A percentile compares a stretch with the other conserved stretches of the same genome.
Conservation (phyloP, 2,329 filamentous ascomycete genomes). For the Gliomastix tumulicola region DNA sequence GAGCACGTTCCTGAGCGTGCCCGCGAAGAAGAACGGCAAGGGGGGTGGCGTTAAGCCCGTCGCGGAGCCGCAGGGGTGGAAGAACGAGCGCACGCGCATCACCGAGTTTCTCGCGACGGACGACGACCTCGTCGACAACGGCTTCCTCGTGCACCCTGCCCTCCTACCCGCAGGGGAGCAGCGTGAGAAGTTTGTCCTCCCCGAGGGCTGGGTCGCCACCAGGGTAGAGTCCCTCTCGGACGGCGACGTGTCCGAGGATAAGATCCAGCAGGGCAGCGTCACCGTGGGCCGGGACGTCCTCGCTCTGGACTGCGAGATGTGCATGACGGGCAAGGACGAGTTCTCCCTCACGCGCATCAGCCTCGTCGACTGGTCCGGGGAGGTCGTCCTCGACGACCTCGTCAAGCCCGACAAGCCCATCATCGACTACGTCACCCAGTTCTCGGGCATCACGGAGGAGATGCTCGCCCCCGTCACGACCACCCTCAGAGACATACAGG, state of each 20-base stretch:
- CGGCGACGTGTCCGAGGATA: conserved; percentile 57
- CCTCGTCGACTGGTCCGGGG: conserved; percentile 78
- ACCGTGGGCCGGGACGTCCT: conserved; percentile 75
- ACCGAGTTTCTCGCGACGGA: conserved; percentile 68
- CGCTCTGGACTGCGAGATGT: conserved; percentile 96
- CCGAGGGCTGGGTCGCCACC: conserved; percentile 79
- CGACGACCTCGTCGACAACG: conserved; percentile 73
- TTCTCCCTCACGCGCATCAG: conserved; percentile 87
- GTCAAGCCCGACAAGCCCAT: conserved; percentile 89
- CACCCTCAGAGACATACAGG: conserved; percentile 75
- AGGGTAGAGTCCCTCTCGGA: conserved; percentile 59
- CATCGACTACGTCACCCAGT: conserved; percentile 84
- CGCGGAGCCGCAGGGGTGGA: conserved; percentile 58
- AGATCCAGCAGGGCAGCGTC: conserved; percentile 74
- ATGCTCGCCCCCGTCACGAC: conserved; percentile 82
- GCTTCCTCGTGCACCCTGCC: conserved; percentile 78
- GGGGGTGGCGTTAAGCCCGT: conserved; percentile 49
- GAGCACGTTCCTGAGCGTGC: conserved; percentile 72
- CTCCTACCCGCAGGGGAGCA: conserved; percentile 55
- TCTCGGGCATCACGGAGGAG: conserved; percentile 84
- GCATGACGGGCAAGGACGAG: conserved; percentile 71
- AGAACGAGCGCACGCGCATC: conserved; percentile 72
- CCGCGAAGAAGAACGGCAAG: conserved; percentile 55
- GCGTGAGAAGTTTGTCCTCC: conserved; percentile 41
- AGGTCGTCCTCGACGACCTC: conserved; percentile 77